Percentiles rank a stretch among this genome's conserved stretches.
Conservation (phyloP, 2,329 filamentous ascomycete genomes). For the Coniella lustricola region DNA sequence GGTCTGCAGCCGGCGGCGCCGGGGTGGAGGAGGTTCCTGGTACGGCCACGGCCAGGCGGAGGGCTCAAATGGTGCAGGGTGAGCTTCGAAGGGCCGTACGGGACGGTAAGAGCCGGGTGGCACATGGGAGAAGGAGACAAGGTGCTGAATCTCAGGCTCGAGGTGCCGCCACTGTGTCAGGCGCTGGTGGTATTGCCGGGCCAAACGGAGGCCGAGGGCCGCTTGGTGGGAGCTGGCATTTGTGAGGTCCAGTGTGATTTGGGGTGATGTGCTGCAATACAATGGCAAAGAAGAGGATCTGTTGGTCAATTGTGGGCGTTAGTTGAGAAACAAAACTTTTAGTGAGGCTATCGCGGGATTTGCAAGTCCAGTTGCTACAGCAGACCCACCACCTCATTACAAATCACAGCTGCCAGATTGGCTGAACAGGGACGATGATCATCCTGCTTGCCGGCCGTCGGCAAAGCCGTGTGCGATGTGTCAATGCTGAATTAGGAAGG, state of each 20-base stretch:
- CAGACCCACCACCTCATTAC: too few relatives aligned
- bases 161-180: conserved; percentile 11
- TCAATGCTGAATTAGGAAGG: too few relatives aligned
- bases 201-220: conserved; percentile 5
- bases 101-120: conserved; percentile 10
- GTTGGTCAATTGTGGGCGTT: neutral
- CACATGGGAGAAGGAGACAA: conserved; percentile 2
- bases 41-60: conserved; percentile 25
- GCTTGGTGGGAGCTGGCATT: conserved; percentile 10
- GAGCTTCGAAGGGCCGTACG: conserved; percentile 13
- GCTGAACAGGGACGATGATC: too few relatives aligned
- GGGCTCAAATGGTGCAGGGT: conserved; percentile 16
- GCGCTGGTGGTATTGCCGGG: conserved; percentile 13
- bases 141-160: conserved; percentile 5
- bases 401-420: too few relatives aligned
- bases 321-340: neutral
- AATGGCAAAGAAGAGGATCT: neutral
- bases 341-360: neutral
- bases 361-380: too few relatives aligned
- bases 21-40: conserved; percentile 25
- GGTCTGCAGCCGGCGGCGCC: conserved; percentile 23
- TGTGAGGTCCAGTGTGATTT: conserved; percentile 2
- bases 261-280: neutral
- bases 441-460: too few relatives aligned
- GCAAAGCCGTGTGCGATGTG: too few relatives aligned